Evolutionary conservation across 306 rosid species (phyloP), one percentile per base, ranked within the genome.

Genomic region (Prunus mira): DNA sequence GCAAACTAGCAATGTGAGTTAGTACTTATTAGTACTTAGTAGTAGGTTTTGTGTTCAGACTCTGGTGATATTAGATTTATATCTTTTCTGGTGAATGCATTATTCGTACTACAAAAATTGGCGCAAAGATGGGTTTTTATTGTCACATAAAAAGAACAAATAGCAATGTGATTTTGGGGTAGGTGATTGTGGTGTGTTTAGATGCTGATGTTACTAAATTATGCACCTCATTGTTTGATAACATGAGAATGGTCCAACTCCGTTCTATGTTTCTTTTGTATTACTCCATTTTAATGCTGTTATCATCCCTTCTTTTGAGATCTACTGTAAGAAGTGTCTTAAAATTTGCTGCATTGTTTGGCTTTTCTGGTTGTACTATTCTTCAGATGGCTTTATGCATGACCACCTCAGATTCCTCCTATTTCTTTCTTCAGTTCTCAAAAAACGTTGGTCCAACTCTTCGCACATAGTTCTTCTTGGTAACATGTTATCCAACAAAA

Each of bases 41-140:
- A 3, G 45, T 7, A 41, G 5, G 18, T 28, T 27, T 54, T 51
- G 14, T 69, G 22, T 51, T 25, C 12, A 20, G 54, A 55, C 4
- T 46, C 27, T 8, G 46, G 30, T 52, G 50, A 12, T 71, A 45
- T 15, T 4, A 30, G 28, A 2, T n/a, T 10, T 54, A n/a, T 32
- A 28, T 71, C 30, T 11, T 13, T 14, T 71, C 11, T 69, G 49
- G 50, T 30, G 64, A 71, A 71, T 54, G 65, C 76, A 30, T 52
- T 51, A 43, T 68, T 22, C 3, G 9, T 0, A 25, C 73, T 68
- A 45, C 0, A 2, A 17, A 45, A 14, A 11, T 24, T 27, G 73
- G 9, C 18, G 12, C 46, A 19, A 51, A 28, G 61, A 30, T 17
- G n/a, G 49, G 30, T 5, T 30, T 30, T 52, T 19, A 14, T 20